These are phyloP conservation scores for Thielaviopsis punctulata DNA, from an alignment of 2,329 filamentous ascomycete species.

Conservation along the genomic window DNA sequence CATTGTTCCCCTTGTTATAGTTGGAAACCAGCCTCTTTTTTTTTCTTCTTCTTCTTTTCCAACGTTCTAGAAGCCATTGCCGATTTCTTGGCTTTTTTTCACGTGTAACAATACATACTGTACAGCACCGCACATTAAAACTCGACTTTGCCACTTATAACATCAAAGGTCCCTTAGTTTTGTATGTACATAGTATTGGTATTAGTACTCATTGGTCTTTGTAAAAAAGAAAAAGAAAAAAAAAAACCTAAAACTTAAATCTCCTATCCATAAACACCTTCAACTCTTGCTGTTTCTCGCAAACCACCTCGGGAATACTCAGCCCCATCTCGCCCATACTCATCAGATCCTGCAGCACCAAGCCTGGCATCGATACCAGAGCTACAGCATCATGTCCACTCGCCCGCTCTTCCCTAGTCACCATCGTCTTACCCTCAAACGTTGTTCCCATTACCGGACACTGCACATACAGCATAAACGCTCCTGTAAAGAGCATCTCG, in stretches of 20 bases:
- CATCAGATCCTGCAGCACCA: background rate
- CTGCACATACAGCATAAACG: background rate
- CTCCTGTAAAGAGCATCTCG: background rate
- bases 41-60: background rate
- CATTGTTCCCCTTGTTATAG: too few relatives aligned
- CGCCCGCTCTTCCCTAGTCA: background rate
- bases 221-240: too few relatives aligned
- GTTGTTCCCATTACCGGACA: background rate
- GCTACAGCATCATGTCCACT: background rate
- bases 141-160: too few relatives aligned
- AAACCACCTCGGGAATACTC: background rate
- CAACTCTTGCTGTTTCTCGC: background rate
- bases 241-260: too few relatives aligned
- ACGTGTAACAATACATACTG: too few relatives aligned
- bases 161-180: too few relatives aligned
- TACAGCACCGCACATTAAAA: too few relatives aligned
- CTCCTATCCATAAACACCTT: background rate
- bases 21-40: background rate
- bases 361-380: background rate
- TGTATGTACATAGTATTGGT: background rate
- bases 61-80: background rate
- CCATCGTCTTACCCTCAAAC: background rate
- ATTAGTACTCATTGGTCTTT: too few relatives aligned
- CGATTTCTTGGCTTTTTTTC: background rate
- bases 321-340: background rate